Percentiles rank a stretch among this genome's conserved stretches.
Evolutionary conservation across 2,329 filamentous ascomycete genomes (phyloP).

Genomic region (Aspergillus arachidicola): DNA sequence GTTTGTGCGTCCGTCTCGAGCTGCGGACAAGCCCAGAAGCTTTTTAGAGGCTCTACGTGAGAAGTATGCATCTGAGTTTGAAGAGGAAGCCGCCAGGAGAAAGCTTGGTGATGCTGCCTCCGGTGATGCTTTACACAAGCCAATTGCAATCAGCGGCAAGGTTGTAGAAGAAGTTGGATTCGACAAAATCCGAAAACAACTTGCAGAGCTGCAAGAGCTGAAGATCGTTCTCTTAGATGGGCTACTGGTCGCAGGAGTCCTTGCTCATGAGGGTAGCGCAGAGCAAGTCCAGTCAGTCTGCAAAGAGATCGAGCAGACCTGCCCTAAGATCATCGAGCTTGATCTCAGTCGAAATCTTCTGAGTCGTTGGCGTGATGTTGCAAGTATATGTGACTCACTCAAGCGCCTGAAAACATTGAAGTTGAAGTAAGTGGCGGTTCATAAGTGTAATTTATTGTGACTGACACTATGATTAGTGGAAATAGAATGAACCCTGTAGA

Average conservation of each 20-base stretch:
- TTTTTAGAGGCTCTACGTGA: conserved; percentile 78
- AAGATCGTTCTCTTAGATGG: conserved; percentile 82
- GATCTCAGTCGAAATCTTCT: conserved; percentile 87
- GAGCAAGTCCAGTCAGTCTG: conserved; percentile 30
- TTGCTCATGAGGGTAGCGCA: conserved; percentile 25
- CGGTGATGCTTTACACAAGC: conserved; percentile 41
- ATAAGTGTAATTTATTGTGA: neutral
- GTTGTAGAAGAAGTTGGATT: conserved; percentile 93
- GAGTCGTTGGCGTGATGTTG: conserved; percentile 66
- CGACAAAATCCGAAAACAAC: conserved; percentile 81
- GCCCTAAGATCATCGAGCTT: conserved; percentile 68
- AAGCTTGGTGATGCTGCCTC: conserved; percentile 1
- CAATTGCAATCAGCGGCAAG: conserved; percentile 76
- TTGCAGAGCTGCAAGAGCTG: conserved; percentile 75
- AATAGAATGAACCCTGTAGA: conserved; percentile 63
- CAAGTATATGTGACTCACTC: conserved; percentile 71
- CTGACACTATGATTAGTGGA: conserved; percentile 56
- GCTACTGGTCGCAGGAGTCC: conserved; percentile 58
- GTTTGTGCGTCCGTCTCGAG: conserved; percentile 79
- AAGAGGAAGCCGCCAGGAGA: conserved; percentile 33
- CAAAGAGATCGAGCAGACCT: conserved; percentile 57
- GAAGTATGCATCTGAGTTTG: conserved; percentile 75
- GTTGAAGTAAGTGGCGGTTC: conserved; percentile 64
- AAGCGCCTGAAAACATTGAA: conserved; percentile 67
- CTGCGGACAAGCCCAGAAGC: conserved; percentile 66